phyloP scores from a whole-genome alignment of 805 yeast genomes.

The Yamadazyma insecticola region DNA sequence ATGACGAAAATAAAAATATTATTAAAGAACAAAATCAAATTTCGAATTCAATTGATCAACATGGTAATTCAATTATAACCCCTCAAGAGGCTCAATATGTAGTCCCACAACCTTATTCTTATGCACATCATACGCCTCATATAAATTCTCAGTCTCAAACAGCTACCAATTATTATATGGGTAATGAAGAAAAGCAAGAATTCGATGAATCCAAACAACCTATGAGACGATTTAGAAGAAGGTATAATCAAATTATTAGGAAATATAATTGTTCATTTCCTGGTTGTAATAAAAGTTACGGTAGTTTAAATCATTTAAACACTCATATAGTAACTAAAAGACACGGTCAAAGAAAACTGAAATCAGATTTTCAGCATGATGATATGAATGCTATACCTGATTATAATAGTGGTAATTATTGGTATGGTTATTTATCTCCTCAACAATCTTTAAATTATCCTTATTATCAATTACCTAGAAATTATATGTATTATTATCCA shows the following conservation, averaged over 20 bases:
- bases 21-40: too few relatives aligned
- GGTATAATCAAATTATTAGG: conserved; percentile 33
- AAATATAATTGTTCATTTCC: conserved; percentile 31
- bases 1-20: too few relatives aligned
- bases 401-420: conserved; percentile 14
- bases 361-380: conserved; percentile 33
- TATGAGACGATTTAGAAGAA: conserved; percentile 30
- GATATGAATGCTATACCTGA: conserved; percentile 9
- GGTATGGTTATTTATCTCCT: conserved; percentile 14
- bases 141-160: too few relatives aligned
- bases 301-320: conserved; percentile 38
- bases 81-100: too few relatives aligned
- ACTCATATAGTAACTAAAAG: conserved; percentile 43
- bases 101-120: too few relatives aligned
- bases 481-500: background rate
- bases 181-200: too few relatives aligned
- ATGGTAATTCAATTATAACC: too few relatives aligned
- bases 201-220: too few relatives aligned
- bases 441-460: conserved; percentile 1
- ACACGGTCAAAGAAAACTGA: conserved; percentile 39
- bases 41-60: too few relatives aligned
- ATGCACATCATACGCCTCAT: too few relatives aligned
- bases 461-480: conserved; percentile 3
- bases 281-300: conserved; percentile 40
- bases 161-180: too few relatives aligned